phyloP scores from a whole-genome alignment of 495 filamentous ascomycete genomes.

The Glarea lozoyensis region DNA sequence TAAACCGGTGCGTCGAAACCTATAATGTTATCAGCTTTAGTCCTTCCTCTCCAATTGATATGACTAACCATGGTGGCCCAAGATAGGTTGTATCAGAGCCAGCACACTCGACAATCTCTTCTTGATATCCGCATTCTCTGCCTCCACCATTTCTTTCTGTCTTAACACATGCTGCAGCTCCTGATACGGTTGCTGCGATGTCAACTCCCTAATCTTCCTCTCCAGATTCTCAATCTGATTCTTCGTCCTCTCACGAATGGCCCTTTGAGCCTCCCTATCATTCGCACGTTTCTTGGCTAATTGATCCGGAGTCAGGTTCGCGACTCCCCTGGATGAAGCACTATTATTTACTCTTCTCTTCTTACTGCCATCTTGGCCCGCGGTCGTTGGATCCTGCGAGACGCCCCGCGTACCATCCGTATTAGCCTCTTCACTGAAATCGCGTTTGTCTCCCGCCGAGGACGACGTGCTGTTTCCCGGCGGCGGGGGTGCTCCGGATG shows the following conservation, averaged over 20 bases:
- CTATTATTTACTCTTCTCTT: conserved; percentile 21
- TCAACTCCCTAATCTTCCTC: conserved; percentile 59
- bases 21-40: conserved; percentile 5
- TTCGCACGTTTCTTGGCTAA: conserved; percentile 78
- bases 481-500: neutral
- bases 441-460: too few species aligned
- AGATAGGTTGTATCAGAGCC: conserved; percentile 55
- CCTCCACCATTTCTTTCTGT: conserved; percentile 60
- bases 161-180: conserved; percentile 63
- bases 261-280: conserved; percentile 81
- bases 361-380: conserved; percentile 4
- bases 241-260: conserved; percentile 81
- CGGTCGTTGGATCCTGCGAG: too few species aligned
- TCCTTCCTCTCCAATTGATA: neutral
- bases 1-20: conserved; percentile 15
- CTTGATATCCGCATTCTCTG: conserved; percentile 63
- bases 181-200: conserved; percentile 66
- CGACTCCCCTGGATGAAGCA: conserved; percentile 41
- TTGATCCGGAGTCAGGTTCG: conserved; percentile 64
- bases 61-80: conserved; percentile 25
- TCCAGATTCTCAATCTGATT: conserved; percentile 73
- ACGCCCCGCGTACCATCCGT: too few species aligned
- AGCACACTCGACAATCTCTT: conserved; percentile 50
- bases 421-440: neutral
- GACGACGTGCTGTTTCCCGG: too few species aligned